phyloP scores from a whole-genome alignment of 139 green algal species.

The Coelastrella sp. region DNA sequence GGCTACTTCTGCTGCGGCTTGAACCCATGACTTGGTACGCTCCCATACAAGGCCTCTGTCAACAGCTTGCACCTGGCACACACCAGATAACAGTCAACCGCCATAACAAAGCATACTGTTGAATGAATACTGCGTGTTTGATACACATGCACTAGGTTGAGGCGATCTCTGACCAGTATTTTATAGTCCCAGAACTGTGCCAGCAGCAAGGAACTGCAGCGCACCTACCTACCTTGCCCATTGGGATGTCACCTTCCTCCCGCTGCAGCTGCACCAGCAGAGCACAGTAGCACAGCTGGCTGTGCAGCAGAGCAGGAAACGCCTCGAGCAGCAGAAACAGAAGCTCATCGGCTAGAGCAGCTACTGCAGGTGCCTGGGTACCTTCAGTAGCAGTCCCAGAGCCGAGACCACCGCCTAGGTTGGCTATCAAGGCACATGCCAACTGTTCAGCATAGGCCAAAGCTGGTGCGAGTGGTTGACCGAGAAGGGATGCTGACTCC shows the following conservation, averaged over 20 bases:
- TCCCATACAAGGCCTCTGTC: constrained; percentile 24
- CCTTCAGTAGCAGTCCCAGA: background rate
- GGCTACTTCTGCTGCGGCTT: constrained; percentile 21
- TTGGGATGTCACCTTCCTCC: constrained; percentile 12
- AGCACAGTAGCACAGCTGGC: constrained; percentile 28
- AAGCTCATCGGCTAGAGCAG: constrained; percentile 24
- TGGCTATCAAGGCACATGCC: constrained; percentile 18
- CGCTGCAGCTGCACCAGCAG: constrained; percentile 43
- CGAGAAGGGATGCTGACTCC: background rate
- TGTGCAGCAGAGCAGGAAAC: constrained; percentile 48
- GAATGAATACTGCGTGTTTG: too few relatives aligned
- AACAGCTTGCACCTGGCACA: constrained; percentile 1
- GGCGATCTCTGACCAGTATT: background rate
- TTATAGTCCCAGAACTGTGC: background rate
- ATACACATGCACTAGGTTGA: background rate
- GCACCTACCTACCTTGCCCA: constrained; percentile 31
- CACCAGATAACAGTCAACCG: background rate
- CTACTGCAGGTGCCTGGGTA: background rate
- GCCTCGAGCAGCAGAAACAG: constrained; percentile 31
- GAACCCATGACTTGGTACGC: constrained; percentile 32
- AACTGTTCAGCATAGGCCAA: constrained; percentile 46
- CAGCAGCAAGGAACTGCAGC: background rate
- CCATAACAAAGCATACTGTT: background rate
- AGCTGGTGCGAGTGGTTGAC: background rate
- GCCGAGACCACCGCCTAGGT: background rate